Evolutionary conservation across 1,284 basidiomycete species (phyloP).

Genomic region (Cryptococcus sp.): DNA sequence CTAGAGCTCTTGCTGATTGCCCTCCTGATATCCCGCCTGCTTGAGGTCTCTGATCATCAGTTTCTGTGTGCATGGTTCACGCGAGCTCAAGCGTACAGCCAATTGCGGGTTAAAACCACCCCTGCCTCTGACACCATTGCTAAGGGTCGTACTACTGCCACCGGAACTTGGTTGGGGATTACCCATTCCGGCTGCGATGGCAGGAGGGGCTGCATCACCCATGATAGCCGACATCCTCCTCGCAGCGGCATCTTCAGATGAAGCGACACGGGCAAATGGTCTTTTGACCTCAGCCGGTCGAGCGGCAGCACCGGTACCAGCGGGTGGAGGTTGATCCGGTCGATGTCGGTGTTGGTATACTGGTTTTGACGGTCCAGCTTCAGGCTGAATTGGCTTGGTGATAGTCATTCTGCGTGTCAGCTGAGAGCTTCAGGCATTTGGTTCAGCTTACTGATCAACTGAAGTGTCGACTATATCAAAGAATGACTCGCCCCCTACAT

Average conservation of each 20-base stretch:
- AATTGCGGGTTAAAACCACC: no score
- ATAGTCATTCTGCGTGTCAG: background rate
- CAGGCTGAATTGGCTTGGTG: background rate
- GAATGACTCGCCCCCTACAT: conserved; percentile 29
- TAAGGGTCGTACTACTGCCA: no score
- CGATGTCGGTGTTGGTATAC: conserved; percentile 41
- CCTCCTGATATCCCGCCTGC: background rate
- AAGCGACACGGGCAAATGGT: background rate
- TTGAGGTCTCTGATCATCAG: no score
- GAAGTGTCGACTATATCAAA: conserved; percentile 20
- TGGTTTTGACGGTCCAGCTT: conserved; percentile 4
- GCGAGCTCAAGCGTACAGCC: no score
- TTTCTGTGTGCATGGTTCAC: no score
- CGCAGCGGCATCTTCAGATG: background rate
- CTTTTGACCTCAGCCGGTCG: background rate
- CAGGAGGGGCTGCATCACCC: background rate
- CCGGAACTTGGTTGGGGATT: background rate
- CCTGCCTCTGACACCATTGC: no score
- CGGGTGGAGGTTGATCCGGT: conserved; percentile 20
- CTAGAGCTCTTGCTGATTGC: background rate
- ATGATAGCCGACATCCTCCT: background rate
- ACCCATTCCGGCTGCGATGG: background rate
- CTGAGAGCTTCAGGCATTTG: background rate
- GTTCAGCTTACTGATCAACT: background rate
- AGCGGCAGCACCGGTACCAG: background rate